phyloP scores from a whole-genome alignment of 257 asterid species.

The Forsythia suspensa region DNA sequence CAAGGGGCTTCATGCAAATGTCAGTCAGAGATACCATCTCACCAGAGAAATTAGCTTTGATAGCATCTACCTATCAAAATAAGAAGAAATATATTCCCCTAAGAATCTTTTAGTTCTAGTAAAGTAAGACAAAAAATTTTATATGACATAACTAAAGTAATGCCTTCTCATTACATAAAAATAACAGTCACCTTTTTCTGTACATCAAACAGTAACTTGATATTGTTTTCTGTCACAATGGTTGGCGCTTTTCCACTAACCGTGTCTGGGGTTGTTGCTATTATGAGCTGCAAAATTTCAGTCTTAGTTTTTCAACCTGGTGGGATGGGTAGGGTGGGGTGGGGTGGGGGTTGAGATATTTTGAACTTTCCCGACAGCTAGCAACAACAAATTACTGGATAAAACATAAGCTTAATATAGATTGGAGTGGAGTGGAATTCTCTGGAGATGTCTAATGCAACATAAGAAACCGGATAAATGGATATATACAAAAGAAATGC shows the following conservation, averaged over 20 bases:
- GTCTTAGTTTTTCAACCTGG: constrained; percentile 17
- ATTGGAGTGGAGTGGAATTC: background rate
- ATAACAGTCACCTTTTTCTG: constrained; percentile 71
- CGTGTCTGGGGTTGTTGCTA: constrained; percentile 71
- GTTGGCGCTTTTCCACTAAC: constrained; percentile 70
- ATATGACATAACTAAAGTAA: constrained; percentile 7
- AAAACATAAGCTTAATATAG: too few relatives aligned
- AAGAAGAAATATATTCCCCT: background rate
- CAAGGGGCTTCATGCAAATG: constrained; percentile 99
- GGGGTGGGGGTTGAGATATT: background rate
- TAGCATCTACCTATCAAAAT: constrained; percentile 81
- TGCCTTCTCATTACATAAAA: background rate
- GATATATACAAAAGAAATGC: background rate
- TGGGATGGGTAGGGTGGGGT: background rate
- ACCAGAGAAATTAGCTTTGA: constrained; percentile 84
- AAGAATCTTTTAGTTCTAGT: constrained; percentile 6
- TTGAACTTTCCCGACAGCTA: background rate
- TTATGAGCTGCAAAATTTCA: constrained; percentile 75
- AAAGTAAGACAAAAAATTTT: background rate
- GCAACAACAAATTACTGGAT: background rate
- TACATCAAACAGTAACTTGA: constrained; percentile 80
- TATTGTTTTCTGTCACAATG: constrained; percentile 81
- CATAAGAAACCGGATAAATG: background rate
- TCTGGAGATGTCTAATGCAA: background rate
- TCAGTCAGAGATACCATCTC: constrained; percentile 79